Conservation (phyloP, 2,329 filamentous ascomycete species). For the Sclerotinia subarctica region DNA sequence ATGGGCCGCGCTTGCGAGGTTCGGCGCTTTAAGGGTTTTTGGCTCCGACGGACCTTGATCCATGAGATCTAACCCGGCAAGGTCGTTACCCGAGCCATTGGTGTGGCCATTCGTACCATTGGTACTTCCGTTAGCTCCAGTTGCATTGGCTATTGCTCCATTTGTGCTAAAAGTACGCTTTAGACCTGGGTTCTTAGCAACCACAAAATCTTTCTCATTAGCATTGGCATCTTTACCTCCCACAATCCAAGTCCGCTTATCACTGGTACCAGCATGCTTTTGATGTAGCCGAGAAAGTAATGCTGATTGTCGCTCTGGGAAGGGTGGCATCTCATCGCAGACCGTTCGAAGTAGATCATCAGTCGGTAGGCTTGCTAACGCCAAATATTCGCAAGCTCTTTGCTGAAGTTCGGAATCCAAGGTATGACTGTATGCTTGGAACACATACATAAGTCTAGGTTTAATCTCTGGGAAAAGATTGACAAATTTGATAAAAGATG, state of each 20-base stretch:
- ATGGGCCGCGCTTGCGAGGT: conserved; percentile 88
- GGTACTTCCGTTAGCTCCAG: conserved; percentile 46
- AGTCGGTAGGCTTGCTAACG: conserved; percentile 77
- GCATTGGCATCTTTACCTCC: conserved; percentile 91
- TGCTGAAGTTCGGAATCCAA: conserved; percentile 95
- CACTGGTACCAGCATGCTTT: conserved; percentile 87
- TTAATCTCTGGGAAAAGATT: conserved; percentile 99
- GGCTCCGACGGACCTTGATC: conserved; percentile 54
- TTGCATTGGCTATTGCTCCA: conserved; percentile 38
- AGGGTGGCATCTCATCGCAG: conserved; percentile 98
- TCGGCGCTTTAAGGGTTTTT: conserved; percentile 65
- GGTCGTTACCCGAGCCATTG: conserved; percentile 52
- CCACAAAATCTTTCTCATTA: conserved; percentile 72
- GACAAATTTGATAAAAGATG: conserved; percentile 95
- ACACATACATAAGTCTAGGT: conserved; percentile 85
- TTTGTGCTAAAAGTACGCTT: conserved; percentile 80
- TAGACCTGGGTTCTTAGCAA: conserved; percentile 76
- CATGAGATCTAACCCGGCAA: conserved; percentile 79
- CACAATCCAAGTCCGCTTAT: conserved; percentile 97
- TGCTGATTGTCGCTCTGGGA: conserved; percentile 90
- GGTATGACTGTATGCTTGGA: conserved; percentile 88
- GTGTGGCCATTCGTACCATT: conserved; percentile 52
- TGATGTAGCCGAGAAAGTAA: conserved; percentile 89
- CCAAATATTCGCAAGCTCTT: conserved; percentile 90
- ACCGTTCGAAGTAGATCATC: conserved; percentile 91